Conservation (phyloP, 495 filamentous ascomycete genomes). For the Neurospora sp. region DNA sequence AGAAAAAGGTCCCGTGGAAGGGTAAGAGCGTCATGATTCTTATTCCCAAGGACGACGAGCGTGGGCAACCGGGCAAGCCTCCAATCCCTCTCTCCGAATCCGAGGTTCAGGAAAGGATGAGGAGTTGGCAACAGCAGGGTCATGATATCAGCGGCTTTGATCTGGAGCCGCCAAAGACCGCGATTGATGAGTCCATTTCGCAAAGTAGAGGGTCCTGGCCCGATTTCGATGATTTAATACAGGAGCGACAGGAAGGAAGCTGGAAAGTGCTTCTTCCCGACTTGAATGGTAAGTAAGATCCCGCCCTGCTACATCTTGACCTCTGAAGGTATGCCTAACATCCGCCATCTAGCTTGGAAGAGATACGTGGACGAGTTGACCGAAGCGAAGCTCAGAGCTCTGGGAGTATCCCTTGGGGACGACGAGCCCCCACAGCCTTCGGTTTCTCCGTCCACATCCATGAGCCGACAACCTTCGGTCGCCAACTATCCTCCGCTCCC, state of each 20-base stretch:
- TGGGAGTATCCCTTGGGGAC: conserved; percentile 72
- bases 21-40: conserved; percentile 65
- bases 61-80: conserved; percentile 48
- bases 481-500: conserved; percentile 50
- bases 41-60: conserved; percentile 58
- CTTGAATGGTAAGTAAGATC: conserved; percentile 38
- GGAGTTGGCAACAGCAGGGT: conserved; percentile 62
- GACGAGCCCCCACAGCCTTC: conserved; percentile 53
- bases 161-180: conserved; percentile 29
- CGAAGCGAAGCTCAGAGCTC: conserved; percentile 82
- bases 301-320: background rate
- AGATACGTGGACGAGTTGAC: conserved; percentile 67
- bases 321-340: conserved; percentile 10
- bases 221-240: conserved; percentile 46
- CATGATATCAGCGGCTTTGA: conserved; percentile 69
- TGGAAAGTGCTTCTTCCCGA: conserved; percentile 69
- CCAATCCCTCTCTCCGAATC: conserved; percentile 48
- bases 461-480: conserved; percentile 52
- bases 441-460: conserved; percentile 38
- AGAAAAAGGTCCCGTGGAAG: conserved; percentile 54
- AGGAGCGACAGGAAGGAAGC: conserved; percentile 40
- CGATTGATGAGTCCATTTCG: conserved; percentile 7
- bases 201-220: conserved; percentile 71
- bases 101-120: conserved; percentile 56
- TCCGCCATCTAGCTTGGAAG: conserved; percentile 57